phyloP scores from a whole-genome alignment of 192 early-diverging fungal genomes.

The Rhizoclosmatium globosum region DNA sequence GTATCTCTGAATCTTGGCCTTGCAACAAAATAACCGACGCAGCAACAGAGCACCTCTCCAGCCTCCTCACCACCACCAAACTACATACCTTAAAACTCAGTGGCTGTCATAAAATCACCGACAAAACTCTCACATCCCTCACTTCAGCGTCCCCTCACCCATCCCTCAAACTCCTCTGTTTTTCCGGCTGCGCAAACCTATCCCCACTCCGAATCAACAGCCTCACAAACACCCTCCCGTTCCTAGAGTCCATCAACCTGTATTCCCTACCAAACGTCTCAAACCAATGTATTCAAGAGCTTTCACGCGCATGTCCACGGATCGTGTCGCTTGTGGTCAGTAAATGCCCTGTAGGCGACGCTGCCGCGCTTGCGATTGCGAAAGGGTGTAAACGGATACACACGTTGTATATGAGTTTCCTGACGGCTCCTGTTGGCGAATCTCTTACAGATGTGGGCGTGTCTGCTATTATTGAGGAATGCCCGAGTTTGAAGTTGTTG shows the following conservation, averaged over 20 bases:
- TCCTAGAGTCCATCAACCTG: slow-evolving; percentile 46
- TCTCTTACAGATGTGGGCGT: slow-evolving; percentile 36
- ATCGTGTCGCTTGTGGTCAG: slow-evolving; percentile 31
- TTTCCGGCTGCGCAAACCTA: slow-evolving; percentile 39
- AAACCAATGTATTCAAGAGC: slow-evolving; percentile 23
- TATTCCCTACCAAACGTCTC: slow-evolving; percentile 30
- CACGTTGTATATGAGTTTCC: slow-evolving; percentile 41
- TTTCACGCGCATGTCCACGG: slow-evolving; percentile 31
- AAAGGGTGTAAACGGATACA: slow-evolving; percentile 25
- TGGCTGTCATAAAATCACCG: slow-evolving; percentile 19
- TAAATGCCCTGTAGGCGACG: slow-evolving; percentile 35
- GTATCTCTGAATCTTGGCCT: slow-evolving; percentile 23
- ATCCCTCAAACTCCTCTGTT: slow-evolving; percentile 38
- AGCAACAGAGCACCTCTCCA: slow-evolving; percentile 10
- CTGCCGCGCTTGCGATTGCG: slow-evolving; percentile 29
- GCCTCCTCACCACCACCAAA: not conserved
- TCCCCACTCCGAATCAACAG: slow-evolving; percentile 12
- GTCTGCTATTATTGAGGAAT: slow-evolving; percentile 18
- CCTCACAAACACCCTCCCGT: slow-evolving; percentile 30
- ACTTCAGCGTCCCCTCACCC: not conserved
- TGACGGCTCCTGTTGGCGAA: not conserved
- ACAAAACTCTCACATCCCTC: not conserved
- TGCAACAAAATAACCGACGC: slow-evolving; percentile 33
- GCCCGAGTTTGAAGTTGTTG: slow-evolving; percentile 33
- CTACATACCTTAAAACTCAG: slow-evolving; percentile 34